Evolutionary conservation across 2,329 filamentous ascomycete genomes (phyloP).

Genomic region (Ophiosphaerella korrae): DNA sequence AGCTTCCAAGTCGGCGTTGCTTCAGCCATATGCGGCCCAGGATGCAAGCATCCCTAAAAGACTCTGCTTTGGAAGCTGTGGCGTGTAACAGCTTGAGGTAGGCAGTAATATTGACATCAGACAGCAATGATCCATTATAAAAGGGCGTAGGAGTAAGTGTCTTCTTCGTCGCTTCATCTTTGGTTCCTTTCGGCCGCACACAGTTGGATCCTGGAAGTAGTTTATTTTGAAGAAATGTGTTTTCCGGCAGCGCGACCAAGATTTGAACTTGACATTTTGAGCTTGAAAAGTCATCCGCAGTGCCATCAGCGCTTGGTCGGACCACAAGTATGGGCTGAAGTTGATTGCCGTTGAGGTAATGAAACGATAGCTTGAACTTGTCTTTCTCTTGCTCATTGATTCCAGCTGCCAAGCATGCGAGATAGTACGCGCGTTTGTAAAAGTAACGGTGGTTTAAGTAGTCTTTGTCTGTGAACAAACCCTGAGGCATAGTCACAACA

Average conservation of each 20-base stretch:
- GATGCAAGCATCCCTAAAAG: conserved; percentile 82
- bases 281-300: conserved; percentile 45
- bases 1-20: conserved; percentile 78
- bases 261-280: conserved; percentile 66
- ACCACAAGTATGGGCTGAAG: conserved; percentile 72
- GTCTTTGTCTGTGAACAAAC: conserved; percentile 90
- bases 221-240: conserved; percentile 73
- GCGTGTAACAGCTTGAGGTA: conserved; percentile 78
- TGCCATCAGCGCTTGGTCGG: conserved; percentile 37
- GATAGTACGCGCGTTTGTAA: conserved; percentile 89
- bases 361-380: conserved; percentile 65
- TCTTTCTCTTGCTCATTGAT: conserved; percentile 64
- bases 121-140: conserved; percentile 85
- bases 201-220: conserved; percentile 72
- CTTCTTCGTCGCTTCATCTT: conserved; percentile 48
- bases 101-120: conserved; percentile 72
- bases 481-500: conserved; percentile 80
- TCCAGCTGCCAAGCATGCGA: conserved; percentile 77
- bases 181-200: conserved; percentile 62
- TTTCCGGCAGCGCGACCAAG: conserved; percentile 72
- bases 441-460: conserved; percentile 93
- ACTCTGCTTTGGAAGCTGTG: conserved; percentile 70
- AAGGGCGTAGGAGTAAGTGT: conserved; percentile 68
- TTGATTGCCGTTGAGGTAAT: conserved; percentile 72
- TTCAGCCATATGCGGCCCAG: conserved; percentile 87